A percentile compares a stretch with the other conserved stretches of the same genome.
These are phyloP conservation scores for Tephrocybe sp. DNA, from an alignment of 768 basidiomycete species.

Conservation along the genomic window DNA sequence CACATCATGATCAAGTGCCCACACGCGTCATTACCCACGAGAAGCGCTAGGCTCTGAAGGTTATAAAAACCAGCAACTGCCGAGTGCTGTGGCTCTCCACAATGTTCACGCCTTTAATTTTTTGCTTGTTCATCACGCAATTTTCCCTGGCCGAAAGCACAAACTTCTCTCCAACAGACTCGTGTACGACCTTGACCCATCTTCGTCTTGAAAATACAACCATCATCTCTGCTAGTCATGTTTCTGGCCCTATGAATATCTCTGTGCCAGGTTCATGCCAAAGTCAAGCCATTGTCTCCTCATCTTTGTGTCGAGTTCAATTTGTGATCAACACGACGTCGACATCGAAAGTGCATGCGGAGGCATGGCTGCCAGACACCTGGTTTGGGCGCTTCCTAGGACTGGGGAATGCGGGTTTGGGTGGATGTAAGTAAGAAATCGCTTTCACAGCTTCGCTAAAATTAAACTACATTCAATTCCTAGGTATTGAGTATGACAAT, in stretches of 20 bases:
- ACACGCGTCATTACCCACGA: too few species aligned
- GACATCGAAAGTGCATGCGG: slow-evolving; percentile 8
- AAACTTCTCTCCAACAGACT: too few species aligned
- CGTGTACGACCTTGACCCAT: background rate
- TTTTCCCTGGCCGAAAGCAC: too few species aligned
- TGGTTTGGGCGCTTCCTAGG: slow-evolving; percentile 12
- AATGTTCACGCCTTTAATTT: too few species aligned
- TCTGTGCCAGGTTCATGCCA: slow-evolving; percentile 7
- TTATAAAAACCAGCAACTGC: too few species aligned
- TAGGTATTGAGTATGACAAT: slow-evolving; percentile 6
- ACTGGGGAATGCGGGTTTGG: slow-evolving; percentile 7
- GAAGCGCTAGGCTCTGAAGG: too few species aligned
- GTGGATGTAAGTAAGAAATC: background rate
- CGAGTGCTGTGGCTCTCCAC: too few species aligned
- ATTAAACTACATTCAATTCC: background rate
- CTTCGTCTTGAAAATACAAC: slow-evolving; percentile 5
- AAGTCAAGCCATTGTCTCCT: background rate
- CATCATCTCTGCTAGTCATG: slow-evolving; percentile 1
- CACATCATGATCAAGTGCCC: too few species aligned
- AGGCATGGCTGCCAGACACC: slow-evolving; percentile 12
- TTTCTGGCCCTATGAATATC: background rate
- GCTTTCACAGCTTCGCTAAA: too few species aligned
- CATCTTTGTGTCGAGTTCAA: slow-evolving; percentile 10
- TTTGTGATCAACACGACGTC: slow-evolving; percentile 8
- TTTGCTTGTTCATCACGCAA: too few species aligned